Evolutionary conservation across 805 yeast genomes (phyloP).

Genomic region (Kregervanrija pseudodelftensis): DNA sequence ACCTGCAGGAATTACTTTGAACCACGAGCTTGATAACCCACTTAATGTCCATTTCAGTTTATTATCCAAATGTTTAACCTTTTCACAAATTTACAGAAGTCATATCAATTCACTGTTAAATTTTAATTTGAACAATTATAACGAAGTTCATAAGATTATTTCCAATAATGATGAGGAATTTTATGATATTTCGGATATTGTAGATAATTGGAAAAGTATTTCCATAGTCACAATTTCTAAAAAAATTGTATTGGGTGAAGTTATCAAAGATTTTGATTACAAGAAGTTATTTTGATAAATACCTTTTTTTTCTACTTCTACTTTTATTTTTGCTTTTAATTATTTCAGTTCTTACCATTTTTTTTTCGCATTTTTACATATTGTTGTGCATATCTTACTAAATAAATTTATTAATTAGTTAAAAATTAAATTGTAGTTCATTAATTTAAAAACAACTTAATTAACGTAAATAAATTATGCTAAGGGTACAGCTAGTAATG

Average conservation of each 20-base stretch:
- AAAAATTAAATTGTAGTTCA: too few species aligned
- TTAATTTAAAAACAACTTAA: too few species aligned
- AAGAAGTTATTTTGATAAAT: conserved; percentile 22
- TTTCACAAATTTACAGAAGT: conserved; percentile 21
- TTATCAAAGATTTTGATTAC: conserved; percentile 24
- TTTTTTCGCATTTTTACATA: too few species aligned
- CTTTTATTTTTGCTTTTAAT: background rate
- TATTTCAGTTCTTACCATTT: background rate
- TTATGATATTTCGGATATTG: conserved; percentile 10
- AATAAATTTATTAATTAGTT: too few species aligned
- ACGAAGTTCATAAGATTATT: conserved; percentile 7
- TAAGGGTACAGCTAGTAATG: too few species aligned
- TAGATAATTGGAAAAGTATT: conserved; percentile 22
- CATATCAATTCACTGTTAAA: conserved; percentile 24
- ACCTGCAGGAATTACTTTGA: conserved; percentile 44
- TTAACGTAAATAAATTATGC: too few species aligned
- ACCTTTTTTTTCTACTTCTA: background rate
- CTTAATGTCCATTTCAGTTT: conserved; percentile 15
- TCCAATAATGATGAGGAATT: background rate
- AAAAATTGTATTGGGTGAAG: conserved; percentile 23
- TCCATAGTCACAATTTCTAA: conserved; percentile 15
- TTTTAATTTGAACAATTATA: conserved; percentile 22
- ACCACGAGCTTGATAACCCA: conserved; percentile 6
- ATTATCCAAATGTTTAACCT: conserved; percentile 21
- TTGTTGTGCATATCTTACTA: too few species aligned